phyloP scores from a whole-genome alignment of 179 eudicot genomes.

The Gypsophila paniculata region DNA sequence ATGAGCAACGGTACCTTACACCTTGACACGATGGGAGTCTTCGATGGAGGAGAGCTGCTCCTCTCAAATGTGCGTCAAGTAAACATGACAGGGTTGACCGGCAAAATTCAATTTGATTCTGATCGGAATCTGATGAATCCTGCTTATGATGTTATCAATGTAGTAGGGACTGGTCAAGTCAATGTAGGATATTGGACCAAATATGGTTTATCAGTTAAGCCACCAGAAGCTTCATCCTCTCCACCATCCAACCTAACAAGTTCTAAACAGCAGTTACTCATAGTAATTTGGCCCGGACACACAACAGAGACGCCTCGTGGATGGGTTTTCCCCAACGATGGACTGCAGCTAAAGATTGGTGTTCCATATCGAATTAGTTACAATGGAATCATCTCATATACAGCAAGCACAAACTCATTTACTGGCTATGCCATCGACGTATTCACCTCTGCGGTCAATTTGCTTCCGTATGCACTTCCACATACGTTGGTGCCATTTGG shows the following conservation, averaged over 20 bases:
- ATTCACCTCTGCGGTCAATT: slow-evolving; percentile 53
- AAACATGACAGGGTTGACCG: slow-evolving; percentile 63
- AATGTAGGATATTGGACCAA: slow-evolving; percentile 72
- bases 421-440: slow-evolving; percentile 73
- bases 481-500: slow-evolving; percentile 55
- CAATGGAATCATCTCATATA: slow-evolving; percentile 45
- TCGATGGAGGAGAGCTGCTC: slow-evolving; percentile 52
- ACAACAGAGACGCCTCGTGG: slow-evolving; percentile 61
- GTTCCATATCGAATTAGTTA: slow-evolving; percentile 63
- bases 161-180: slow-evolving; percentile 57
- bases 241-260: slow-evolving; percentile 36
- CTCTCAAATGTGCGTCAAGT: slow-evolving; percentile 38
- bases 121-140: slow-evolving; percentile 43
- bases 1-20: slow-evolving; percentile 28
- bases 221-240: slow-evolving; percentile 41
- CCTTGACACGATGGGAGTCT: slow-evolving; percentile 52
- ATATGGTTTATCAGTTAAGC: slow-evolving; percentile 51
- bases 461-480: slow-evolving; percentile 71
- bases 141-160: slow-evolving; percentile 64
- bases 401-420: slow-evolving; percentile 38
- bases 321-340: slow-evolving; percentile 71
- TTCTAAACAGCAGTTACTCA: slow-evolving; percentile 29
- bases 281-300: slow-evolving; percentile 73
- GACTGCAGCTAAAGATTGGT: slow-evolving; percentile 53
- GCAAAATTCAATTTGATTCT: slow-evolving; percentile 41